Evolutionary conservation across 2,329 filamentous ascomycete genomes (phyloP).

Genomic region (Aspergillus ochraceus): DNA sequence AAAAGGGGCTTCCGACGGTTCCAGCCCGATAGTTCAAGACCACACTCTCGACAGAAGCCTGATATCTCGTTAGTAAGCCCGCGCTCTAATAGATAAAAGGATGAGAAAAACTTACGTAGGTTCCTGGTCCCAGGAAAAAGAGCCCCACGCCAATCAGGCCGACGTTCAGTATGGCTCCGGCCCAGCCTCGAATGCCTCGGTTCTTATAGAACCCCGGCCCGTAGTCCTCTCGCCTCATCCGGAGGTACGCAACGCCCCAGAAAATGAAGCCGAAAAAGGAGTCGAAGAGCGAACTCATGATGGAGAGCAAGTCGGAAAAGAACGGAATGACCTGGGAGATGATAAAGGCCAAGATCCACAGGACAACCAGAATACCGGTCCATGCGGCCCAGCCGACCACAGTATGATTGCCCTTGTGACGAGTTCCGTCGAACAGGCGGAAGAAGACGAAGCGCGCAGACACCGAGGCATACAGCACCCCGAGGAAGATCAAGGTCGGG

Average conservation of each 20-base stretch:
- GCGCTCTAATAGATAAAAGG: slow-evolving; percentile 39
- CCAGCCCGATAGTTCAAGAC: slow-evolving; percentile 68
- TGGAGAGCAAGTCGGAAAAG: slow-evolving; percentile 69
- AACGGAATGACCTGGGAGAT: slow-evolving; percentile 93
- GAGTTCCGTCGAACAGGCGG: slow-evolving; percentile 76
- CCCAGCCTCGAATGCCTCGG: slow-evolving; percentile 44
- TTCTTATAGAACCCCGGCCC: slow-evolving; percentile 42
- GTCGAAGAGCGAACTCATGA: slow-evolving; percentile 75
- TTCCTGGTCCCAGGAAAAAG: slow-evolving; percentile 80
- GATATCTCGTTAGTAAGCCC: slow-evolving; percentile 9
- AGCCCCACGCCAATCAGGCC: slow-evolving; percentile 72
- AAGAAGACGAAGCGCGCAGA: slow-evolving; percentile 91
- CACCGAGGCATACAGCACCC: slow-evolving; percentile 86
- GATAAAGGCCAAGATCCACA: slow-evolving; percentile 85
- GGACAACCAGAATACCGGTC: slow-evolving; percentile 64
- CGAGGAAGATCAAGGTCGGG: slow-evolving; percentile 87
- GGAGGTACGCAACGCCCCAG: slow-evolving; percentile 55
- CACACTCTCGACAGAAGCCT: slow-evolving; percentile 47
- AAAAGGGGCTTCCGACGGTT: slow-evolving; percentile 70
- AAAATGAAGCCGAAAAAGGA: slow-evolving; percentile 85
- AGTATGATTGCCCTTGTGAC: slow-evolving; percentile 79
- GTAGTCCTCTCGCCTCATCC: slow-evolving; percentile 44
- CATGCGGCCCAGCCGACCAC: slow-evolving; percentile 77
- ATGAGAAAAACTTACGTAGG: slow-evolving; percentile 57
- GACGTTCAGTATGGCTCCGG: slow-evolving; percentile 61